A percentile compares a stretch with the other conserved stretches of the same genome.
Evolutionary conservation across 345 rosid genomes (phyloP).

Genomic region (Hibiscus tridactylites): DNA sequence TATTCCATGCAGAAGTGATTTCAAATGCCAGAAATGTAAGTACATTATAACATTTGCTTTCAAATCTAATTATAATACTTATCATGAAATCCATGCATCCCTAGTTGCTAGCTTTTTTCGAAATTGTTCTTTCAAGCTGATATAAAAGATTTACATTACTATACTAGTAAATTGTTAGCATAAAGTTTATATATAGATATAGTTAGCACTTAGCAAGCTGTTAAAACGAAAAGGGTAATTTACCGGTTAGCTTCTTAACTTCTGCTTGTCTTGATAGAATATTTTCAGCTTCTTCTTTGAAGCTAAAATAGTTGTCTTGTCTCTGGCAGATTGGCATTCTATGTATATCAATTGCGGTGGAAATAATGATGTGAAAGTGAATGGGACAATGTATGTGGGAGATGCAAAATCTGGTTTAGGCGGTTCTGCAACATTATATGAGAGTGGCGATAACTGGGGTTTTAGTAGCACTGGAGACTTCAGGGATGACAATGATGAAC

Average conservation of each 20-base stretch:
- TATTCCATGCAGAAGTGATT: slow-evolving; percentile 47
- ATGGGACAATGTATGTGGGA: slow-evolving; percentile 33
- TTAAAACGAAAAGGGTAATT: not conserved
- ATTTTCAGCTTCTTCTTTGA: not conserved
- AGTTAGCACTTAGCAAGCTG: not conserved
- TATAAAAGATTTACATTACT: not conserved
- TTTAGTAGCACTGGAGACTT: slow-evolving; percentile 66
- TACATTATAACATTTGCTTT: not conserved
- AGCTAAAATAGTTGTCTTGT: not conserved
- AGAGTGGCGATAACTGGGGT: slow-evolving; percentile 45
- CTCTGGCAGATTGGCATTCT: slow-evolving; percentile 13
- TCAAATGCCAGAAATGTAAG: slow-evolving; percentile 51
- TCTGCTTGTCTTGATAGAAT: not conserved
- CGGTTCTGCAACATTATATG: slow-evolving; percentile 32
- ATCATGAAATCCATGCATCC: not conserved
- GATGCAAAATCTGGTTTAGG: slow-evolving; percentile 44
- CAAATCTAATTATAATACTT: not conserved
- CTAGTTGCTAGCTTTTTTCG: not conserved
- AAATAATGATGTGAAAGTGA: slow-evolving; percentile 21
- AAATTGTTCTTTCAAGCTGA: not conserved
- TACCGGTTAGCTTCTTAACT: not conserved
- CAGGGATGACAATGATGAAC: slow-evolving; percentile 40
- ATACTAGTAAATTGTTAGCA: not conserved
- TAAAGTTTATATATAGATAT: not conserved
- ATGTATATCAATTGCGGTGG: slow-evolving; percentile 56